These are phyloP conservation scores for Fusarium devonianum DNA, from an alignment of 2,329 filamentous ascomycete genomes.

Conservation along the genomic window DNA sequence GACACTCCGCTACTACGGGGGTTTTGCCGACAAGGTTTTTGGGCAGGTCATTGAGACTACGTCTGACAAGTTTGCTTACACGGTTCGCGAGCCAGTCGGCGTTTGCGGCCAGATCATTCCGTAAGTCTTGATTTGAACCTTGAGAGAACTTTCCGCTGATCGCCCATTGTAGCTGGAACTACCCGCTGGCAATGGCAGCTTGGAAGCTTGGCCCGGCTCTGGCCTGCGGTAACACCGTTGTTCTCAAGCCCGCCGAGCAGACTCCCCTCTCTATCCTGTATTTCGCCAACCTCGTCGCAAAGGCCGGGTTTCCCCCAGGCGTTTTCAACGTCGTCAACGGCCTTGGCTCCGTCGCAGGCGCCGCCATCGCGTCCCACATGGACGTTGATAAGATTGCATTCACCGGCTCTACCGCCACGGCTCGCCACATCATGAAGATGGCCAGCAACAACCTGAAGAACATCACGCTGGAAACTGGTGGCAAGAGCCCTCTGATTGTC, in stretches of 20 bases:
- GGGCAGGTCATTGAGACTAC: constrained; percentile 78
- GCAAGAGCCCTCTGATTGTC: constrained; percentile 70
- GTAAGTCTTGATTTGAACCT: neutral
- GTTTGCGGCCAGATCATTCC: constrained; percentile 79
- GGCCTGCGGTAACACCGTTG: constrained; percentile 68
- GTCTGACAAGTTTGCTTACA: constrained; percentile 75
- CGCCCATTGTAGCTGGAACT: constrained; percentile 65
- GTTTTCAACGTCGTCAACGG: constrained; percentile 81
- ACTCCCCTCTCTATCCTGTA: constrained; percentile 71
- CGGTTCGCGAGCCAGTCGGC: constrained; percentile 77
- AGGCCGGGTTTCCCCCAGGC: constrained; percentile 80
- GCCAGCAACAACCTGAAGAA: constrained; percentile 72
- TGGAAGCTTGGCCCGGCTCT: constrained; percentile 81
- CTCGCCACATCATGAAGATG: constrained; percentile 77
- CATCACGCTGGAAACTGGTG: constrained; percentile 71
- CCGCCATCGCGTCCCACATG: constrained; percentile 71
- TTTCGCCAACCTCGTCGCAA: constrained; percentile 70
- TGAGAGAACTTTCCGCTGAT: neutral
- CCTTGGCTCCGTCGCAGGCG: constrained; percentile 71
- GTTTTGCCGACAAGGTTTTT: constrained; percentile 80
- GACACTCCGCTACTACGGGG: constrained; percentile 75
- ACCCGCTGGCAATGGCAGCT: constrained; percentile 55
- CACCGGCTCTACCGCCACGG: constrained; percentile 77
- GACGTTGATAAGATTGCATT: constrained; percentile 81
- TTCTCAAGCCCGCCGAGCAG: constrained; percentile 73